phyloP scores from a whole-genome alignment of 148 eudicot genomes.

The Pharnaceum exiguum region DNA sequence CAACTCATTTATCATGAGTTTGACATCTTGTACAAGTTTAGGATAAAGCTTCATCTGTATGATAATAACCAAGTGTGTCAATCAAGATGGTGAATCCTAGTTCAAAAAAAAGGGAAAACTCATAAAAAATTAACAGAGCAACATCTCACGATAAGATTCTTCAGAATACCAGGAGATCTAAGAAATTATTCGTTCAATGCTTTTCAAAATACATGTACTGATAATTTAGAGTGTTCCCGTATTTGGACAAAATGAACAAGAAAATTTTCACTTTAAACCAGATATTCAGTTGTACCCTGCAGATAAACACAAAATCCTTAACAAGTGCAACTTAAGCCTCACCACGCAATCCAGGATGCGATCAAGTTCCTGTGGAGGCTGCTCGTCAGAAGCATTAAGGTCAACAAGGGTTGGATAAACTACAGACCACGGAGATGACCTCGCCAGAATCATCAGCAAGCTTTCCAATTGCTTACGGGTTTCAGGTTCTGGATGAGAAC shows the following conservation, averaged over 20 bases:
- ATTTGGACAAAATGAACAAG: not conserved
- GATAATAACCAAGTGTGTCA: constrained; percentile 10
- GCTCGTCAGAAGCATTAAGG: constrained; percentile 58
- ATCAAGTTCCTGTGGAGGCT: constrained; percentile 82
- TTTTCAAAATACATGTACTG: no score
- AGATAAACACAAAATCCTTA: not conserved
- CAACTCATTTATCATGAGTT: constrained; percentile 87
- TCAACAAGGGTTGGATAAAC: constrained; percentile 94
- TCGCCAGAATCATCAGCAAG: constrained; percentile 81
- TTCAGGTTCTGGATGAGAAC: constrained; percentile 83
- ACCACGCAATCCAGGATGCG: constrained; percentile 83
- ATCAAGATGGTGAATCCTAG: constrained; percentile 3
- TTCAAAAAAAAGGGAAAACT: no score
- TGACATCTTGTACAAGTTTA: constrained; percentile 80
- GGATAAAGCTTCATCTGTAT: constrained; percentile 89
- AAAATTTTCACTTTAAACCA: no score
- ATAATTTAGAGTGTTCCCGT: not conserved
- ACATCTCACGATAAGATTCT: not conserved
- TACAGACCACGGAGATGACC: constrained; percentile 85
- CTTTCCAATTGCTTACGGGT: constrained; percentile 80
- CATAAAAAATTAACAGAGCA: not conserved
- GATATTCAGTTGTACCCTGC: no score
- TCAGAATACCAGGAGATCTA: no score
- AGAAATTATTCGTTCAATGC: no score
- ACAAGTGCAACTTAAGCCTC: constrained; percentile 17